Evolutionary conservation across 2,329 filamentous ascomycete species (phyloP), one percentile per base, ranked within the genome.

Genomic region (Aschersonia sp.): DNA sequence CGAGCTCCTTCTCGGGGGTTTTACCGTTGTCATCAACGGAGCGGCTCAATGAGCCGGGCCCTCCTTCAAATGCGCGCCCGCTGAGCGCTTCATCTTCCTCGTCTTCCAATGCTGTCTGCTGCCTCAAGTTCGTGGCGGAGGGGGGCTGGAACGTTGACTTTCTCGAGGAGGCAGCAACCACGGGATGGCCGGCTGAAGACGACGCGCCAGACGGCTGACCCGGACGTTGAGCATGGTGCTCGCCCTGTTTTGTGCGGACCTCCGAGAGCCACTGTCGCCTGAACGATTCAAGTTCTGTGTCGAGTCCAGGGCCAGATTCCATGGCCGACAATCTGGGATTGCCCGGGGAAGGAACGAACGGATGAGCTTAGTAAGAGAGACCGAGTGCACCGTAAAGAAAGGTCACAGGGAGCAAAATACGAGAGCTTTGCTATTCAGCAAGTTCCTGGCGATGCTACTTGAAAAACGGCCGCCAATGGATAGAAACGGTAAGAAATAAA

Each of bases 191-290:
- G 10, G 10, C 40, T 14, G 10, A n/a, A 41, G 7, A 31, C n/a
- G 43, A 30, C 29, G 44, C 47, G 47, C 11, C 37, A 41, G 37
- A 46, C 30, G 4, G 32, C 31, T 44, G 32, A 22, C 8, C 8
- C 5, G 5, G 47, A 10, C 12, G 42, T 14, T 14, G 32, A 45
- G 48, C 14, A 31, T 39, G 30, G 12, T 45, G 41, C 4, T 48
- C 43, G 41, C 48, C 47, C 4, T 45, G 48, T 41, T 50, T 70
- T 1, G 66, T 62, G 48, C 71, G 59, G n/a, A 94, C 83, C 61
- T 95, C 89, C 55, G 86, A 83, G 49, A 79, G 79, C 89, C 89
- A 95, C 72, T 87, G 75, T 58, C 78, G 75, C 56, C 89, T 81
- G 66, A 95, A 95, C 45, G 76, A 81, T 63, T 94, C 86, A 52